Evolutionary conservation across 495 filamentous ascomycete species (phyloP).

Genomic region (Podospora bellae-mahoneyi): DNA sequence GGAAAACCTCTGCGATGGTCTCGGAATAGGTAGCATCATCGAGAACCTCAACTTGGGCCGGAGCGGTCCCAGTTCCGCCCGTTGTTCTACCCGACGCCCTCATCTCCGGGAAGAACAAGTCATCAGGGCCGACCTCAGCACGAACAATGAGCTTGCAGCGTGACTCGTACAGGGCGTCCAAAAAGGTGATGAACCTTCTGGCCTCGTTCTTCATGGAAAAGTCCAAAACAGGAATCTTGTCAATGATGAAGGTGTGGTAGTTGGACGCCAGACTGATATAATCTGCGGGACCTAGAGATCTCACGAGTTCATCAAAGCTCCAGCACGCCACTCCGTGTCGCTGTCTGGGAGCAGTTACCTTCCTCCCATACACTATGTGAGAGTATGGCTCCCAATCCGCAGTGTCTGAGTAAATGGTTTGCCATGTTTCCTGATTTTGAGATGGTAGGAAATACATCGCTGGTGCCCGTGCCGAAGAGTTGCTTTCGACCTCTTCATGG

Average conservation of each 20-base stretch:
- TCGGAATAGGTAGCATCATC: constrained; percentile 59
- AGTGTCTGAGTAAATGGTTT: background rate
- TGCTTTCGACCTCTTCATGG: background rate
- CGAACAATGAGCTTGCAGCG: constrained; percentile 60
- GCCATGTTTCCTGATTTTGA: constrained; percentile 26
- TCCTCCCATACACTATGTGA: constrained; percentile 59
- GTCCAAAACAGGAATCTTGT: constrained; percentile 55
- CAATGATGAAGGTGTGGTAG: constrained; percentile 65
- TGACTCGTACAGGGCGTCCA: constrained; percentile 69
- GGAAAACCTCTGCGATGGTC: constrained; percentile 66
- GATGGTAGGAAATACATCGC: constrained; percentile 33
- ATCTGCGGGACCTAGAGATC: constrained; percentile 63
- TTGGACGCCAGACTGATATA: constrained; percentile 68
- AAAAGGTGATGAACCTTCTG: constrained; percentile 64
- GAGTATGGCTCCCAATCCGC: constrained; percentile 45
- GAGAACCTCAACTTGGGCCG: background rate
- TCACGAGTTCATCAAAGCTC: constrained; percentile 60
- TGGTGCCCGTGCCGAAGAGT: constrained; percentile 24
- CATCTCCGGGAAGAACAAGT: constrained; percentile 66
- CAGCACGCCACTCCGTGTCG: constrained; percentile 49
- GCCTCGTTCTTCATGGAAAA: constrained; percentile 66
- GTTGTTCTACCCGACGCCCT: background rate
- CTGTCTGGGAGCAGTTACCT: constrained; percentile 49
- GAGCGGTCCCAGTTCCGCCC: constrained; percentile 13
- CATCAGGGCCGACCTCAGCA: constrained; percentile 57